Conservation (phyloP, 345 rosid species). For the Eucalyptus lansdowneana region DNA sequence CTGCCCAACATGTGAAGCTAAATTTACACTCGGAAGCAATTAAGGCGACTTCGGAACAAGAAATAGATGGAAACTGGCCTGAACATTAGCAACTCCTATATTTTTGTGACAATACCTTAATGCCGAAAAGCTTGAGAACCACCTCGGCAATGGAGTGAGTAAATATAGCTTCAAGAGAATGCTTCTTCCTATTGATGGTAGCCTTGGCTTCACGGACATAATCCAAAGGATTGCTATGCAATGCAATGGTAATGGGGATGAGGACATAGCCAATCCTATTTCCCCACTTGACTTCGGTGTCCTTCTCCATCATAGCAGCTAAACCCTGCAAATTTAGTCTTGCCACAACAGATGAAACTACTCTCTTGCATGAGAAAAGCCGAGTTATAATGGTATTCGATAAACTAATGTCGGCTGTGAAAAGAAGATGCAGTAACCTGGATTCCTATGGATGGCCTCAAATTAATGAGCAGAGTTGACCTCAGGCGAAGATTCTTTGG, state of each 20-base stretch:
- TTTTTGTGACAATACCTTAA: neutral
- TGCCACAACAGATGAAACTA: neutral
- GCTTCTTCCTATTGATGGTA: slow-evolving; percentile 3
- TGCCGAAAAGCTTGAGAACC: slow-evolving; percentile 8
- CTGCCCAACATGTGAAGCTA: neutral
- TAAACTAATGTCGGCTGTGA: neutral
- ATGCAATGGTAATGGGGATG: neutral
- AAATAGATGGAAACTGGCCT: neutral
- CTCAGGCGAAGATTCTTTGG: slow-evolving; percentile 10
- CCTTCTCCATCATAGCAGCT: slow-evolving; percentile 15
- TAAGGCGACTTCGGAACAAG: neutral
- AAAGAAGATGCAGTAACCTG: neutral
- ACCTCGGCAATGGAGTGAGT: slow-evolving; percentile 7
- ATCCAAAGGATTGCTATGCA: slow-evolving; percentile 3
- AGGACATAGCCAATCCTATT: slow-evolving; percentile 7
- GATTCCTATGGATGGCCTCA: slow-evolving; percentile 1
- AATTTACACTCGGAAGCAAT: neutral
- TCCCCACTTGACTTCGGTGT: slow-evolving; percentile 5
- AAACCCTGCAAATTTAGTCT: neutral
- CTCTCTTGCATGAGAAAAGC: neutral
- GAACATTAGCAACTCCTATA: neutral
- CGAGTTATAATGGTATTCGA: neutral
- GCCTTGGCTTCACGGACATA: slow-evolving; percentile 10
- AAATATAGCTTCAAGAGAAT: slow-evolving; percentile 5
- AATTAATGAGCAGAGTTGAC: slow-evolving; percentile 12